phyloP scores from a whole-genome alignment of 2,329 filamentous ascomycete genomes.

The Phoma sp. region DNA sequence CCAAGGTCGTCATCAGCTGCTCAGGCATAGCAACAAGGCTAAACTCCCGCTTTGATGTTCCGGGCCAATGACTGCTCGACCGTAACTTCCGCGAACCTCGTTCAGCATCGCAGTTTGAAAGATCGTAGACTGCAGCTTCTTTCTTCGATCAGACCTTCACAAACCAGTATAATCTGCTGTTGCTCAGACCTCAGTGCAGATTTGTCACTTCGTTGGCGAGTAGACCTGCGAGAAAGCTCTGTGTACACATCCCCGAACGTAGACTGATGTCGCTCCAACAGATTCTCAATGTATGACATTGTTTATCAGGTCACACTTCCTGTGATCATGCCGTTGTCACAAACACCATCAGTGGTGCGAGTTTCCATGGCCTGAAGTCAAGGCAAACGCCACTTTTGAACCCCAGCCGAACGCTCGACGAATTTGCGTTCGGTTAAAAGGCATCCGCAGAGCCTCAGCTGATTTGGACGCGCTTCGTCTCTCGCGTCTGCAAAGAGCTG shows the following conservation, averaged over 20 bases:
- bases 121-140: too few relatives aligned
- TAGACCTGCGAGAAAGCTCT: too few relatives aligned
- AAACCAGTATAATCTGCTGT: too few relatives aligned
- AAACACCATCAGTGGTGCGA: too few relatives aligned
- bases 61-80: neutral
- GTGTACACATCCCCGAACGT: too few relatives aligned
- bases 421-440: neutral
- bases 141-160: too few relatives aligned
- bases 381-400: neutral
- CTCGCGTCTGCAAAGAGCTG: constrained; percentile 14
- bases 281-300: too few relatives aligned
- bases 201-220: too few relatives aligned
- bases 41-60: neutral
- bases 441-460: constrained; percentile 6
- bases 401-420: constrained; percentile 7
- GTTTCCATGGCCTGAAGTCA: neutral
- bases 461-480: neutral
- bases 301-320: too few relatives aligned
- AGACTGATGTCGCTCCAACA: too few relatives aligned
- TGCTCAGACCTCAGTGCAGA: too few relatives aligned
- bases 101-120: neutral
- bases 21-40: constrained; percentile 1
- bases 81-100: neutral
- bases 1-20: neutral
- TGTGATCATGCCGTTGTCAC: too few relatives aligned